phyloP scores from a whole-genome alignment of 2,329 filamentous ascomycete species.

The Ophiobolus disseminans region DNA sequence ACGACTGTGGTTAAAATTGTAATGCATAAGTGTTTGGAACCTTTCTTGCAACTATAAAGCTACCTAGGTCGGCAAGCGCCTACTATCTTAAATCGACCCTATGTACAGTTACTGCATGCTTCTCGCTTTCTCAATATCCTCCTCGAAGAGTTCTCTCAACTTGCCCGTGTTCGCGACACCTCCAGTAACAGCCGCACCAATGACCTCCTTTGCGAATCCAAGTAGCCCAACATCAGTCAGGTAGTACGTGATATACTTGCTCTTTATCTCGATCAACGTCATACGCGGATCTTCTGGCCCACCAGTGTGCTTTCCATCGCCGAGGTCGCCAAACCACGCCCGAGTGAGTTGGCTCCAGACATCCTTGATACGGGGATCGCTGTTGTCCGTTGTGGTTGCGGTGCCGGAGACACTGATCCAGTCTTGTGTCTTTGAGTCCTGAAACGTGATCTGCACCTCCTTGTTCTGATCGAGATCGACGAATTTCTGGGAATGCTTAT shows the following conservation, averaged over 20 bases:
- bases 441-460: conserved; percentile 55
- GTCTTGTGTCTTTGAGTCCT: conserved; percentile 55
- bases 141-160: conserved; percentile 57
- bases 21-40: too few species aligned
- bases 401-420: conserved; percentile 57
- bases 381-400: conserved; percentile 50
- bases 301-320: conserved; percentile 58
- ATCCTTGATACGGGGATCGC: conserved; percentile 58
- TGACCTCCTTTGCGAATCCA: conserved; percentile 52
- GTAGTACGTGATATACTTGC: conserved; percentile 51
- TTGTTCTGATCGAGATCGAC: conserved; percentile 53
- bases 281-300: conserved; percentile 57
- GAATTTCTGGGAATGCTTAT: conserved; percentile 57
- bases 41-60: too few species aligned
- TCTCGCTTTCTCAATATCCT: conserved; percentile 54
- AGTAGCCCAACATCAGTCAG: conserved; percentile 42
- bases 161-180: conserved; percentile 50
- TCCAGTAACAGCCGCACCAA: conserved; percentile 47
- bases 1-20: too few species aligned
- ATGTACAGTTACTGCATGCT: conserved; percentile 24
- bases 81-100: too few species aligned
- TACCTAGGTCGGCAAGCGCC: too few species aligned
- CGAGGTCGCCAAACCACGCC: conserved; percentile 60
- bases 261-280: conserved; percentile 50
- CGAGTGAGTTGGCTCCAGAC: conserved; percentile 49